Base-by-base conservation (phyloP, 2,329 filamentous ascomycete species). In the Fusarium dimerum region DNA sequence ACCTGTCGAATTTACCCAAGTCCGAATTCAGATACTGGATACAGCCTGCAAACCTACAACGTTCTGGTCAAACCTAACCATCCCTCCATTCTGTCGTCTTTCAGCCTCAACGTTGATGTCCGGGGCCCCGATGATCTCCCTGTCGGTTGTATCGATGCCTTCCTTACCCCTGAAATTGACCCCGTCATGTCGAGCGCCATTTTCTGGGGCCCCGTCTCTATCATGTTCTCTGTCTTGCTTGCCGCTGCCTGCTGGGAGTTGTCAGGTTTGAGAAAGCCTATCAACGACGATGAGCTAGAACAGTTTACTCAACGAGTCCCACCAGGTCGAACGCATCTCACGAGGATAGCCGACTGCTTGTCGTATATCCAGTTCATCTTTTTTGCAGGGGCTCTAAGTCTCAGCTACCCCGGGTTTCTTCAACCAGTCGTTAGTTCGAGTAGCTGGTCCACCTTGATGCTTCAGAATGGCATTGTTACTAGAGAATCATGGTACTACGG, bases 301-400 rank as follows among this genome's bases (percentile, higher is more conserved):
- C 48, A 6, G 5, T n/a, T 13, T 1, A 15, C 42, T 4, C 46
- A 50, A 3, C 52, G 40, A 43, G 29, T 32, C 17, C 29, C 26
- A 2, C 44, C 32, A 15, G 13, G 47, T 5, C 49, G 62, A 7
- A 40, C 51, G 20, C 60, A 65, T 13, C 36, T 65, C 2, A 64
- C 61, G 7, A 52, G 59, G 26, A 63, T 69, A 3, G 65, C 63
- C 12, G 61, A 91, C 65, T 91, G 87, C 63, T 73, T 92, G 36
- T 85, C 89, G 62, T 90, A 91, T 66, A 81, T 92, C 12, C 88
- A 92, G 63, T 91, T 90, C 64, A 78, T 88, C 45, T 85, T 90
- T 43, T 75, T 92, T 54, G 84, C 87, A 0, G 87, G 86, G 5
- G 82, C 83, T 13, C 74, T 92, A 44, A 87, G 82, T n/a, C 70